Conservation (phyloP, 2,329 filamentous ascomycete genomes). For the Cladosporium sp. region DNA sequence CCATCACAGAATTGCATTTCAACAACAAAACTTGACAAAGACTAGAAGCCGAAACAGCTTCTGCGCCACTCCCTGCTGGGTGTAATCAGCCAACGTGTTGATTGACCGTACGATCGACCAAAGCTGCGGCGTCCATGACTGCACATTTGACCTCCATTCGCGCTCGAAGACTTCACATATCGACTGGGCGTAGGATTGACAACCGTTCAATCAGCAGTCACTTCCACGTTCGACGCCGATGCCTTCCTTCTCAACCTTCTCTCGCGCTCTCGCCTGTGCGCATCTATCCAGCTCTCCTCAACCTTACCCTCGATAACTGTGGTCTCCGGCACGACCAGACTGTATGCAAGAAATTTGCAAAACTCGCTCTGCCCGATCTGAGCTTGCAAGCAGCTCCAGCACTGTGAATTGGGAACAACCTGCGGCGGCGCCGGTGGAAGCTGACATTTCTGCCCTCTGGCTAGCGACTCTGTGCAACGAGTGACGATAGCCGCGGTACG, state of each 20-base stretch:
- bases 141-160: background rate
- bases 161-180: background rate
- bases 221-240: background rate
- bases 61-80: background rate
- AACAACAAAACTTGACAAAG: background rate
- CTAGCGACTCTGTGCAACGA: background rate
- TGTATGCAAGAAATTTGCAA: background rate
- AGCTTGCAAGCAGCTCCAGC: constrained; percentile 1
- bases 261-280: background rate
- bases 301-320: background rate
- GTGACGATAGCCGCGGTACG: background rate
- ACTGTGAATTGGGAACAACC: background rate
- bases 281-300: background rate
- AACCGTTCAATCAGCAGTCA: background rate
- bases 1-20: background rate
- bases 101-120: background rate
- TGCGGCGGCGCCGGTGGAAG: background rate
- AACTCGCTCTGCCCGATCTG: background rate
- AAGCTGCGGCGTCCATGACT: background rate
- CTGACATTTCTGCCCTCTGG: background rate
- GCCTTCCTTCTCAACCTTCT: background rate
- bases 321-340: background rate
- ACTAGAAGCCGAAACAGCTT: background rate
- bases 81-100: background rate
- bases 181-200: background rate